Conservation (phyloP, 345 rosid species). For the Citrus medica region DNA sequence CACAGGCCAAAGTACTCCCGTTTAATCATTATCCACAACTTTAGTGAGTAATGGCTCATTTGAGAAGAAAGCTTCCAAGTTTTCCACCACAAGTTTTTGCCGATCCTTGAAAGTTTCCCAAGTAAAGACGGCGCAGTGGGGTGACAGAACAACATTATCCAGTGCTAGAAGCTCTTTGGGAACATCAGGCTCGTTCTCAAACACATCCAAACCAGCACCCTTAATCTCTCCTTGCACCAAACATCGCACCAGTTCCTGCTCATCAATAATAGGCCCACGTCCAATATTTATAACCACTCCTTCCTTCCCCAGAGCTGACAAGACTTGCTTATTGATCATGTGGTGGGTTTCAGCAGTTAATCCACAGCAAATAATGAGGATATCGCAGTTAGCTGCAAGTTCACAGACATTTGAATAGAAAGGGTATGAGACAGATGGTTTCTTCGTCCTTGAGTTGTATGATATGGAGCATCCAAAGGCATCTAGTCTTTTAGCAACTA, state of each 20-base stretch:
- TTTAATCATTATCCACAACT: not conserved
- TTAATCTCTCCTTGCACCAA: constrained; percentile 43
- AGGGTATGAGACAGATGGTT: constrained; percentile 25
- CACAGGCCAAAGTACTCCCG: too few relatives aligned
- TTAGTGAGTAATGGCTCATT: constrained; percentile 29
- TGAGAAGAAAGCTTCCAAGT: constrained; percentile 56
- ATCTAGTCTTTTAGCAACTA: constrained; percentile 36
- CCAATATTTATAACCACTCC: constrained; percentile 47
- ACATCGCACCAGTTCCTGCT: constrained; percentile 45
- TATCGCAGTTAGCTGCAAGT: constrained; percentile 37
- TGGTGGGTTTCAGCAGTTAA: constrained; percentile 37
- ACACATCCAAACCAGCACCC: constrained; percentile 66
- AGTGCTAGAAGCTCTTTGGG: constrained; percentile 34
- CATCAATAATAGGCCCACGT: constrained; percentile 44
- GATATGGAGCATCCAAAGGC: constrained; percentile 41
- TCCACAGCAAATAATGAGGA: constrained; percentile 37
- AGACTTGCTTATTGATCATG: constrained; percentile 41
- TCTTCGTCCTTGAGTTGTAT: constrained; percentile 39
- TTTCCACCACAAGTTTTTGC: constrained; percentile 36
- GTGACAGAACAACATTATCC: constrained; percentile 48
- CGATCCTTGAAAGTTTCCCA: constrained; percentile 32
- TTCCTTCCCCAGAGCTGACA: constrained; percentile 36
- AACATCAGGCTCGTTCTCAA: constrained; percentile 50
- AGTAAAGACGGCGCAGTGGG: constrained; percentile 38
- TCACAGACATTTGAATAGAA: constrained; percentile 30